Base-by-base conservation (phyloP, 371 early-diverging fungal genomes). In the Batkoa obscura region DNA sequence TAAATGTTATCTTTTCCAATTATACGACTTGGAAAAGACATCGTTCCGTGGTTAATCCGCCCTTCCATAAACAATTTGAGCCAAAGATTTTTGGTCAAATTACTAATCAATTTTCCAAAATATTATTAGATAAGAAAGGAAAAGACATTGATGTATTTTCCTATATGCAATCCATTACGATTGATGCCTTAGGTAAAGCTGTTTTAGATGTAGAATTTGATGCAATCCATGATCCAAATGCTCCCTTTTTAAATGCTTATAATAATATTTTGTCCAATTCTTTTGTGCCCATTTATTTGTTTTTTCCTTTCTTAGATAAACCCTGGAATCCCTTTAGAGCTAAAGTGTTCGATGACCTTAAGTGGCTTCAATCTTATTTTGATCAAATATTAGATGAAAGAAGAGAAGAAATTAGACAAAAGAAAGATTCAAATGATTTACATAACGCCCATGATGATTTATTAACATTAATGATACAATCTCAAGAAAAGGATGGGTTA, bases 11-110 rank as follows among this genome's bases (percentile, higher is more conserved):
- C 17, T 53, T 53, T 39, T 39, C 42, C 23, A 53, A 53, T 31
- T 10, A n/a, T n/a, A 13, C 35, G n/a, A 31, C 34, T 5, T 53
- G 53, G 53, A 9, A 30, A 9, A 34, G 2, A 5, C 53, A 53
- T 35, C 35, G 53, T n/a, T 38, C 35, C 5, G 55, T 65, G 30
- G 65, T 64, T 8, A 73, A 68, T 32, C 47, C 55, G 3, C 32
- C 46, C 9, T 55, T 55, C 31, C 64, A 66, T 55, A 33, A 57
- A 39, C 55, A 48, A n/a, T 55, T 34, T 17, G 41, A 30, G 1
- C 31, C 50, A 23, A 36, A 54, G 17, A 38, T 47, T 5, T 59
- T 59, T 17, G 47, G 8, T 3, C 6, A 31, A 3, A 33, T 43
- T 2, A 35, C 35, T 23, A 8, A 33, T 23, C 17, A 45, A n/a